Evolutionary conservation across 768 basidiomycete species (phyloP), one percentile per base, ranked within the genome.

Genomic region (Phallus indusiatus): DNA sequence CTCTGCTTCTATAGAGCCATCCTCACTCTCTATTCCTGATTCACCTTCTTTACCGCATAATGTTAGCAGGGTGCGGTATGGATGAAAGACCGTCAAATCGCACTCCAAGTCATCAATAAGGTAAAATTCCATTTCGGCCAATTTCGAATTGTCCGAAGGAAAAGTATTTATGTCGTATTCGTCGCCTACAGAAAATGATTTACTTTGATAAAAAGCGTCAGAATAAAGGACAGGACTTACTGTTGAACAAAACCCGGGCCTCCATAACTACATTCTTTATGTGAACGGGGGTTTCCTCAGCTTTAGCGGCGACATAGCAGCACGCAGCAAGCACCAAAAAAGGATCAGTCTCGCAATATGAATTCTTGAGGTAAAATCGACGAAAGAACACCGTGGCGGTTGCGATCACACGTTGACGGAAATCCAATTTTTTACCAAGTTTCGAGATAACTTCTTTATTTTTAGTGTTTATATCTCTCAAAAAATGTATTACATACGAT

Each of bases 121-220:
- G 73, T 95, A 98, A 74, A 98, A 98, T 69, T 98, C 95, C 94
- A 97, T 97, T 70, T 99, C 96, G 3, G 94, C 96, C 14, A 99
- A 76, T 67, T 92, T 94, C 11, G 87, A 81, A 66, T 94, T 88
- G 68, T 96, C 94, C 0, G 87, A 80, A 0, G 89, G 83, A 67
- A 96, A 95, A n/a, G 79, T 72, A 67, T 88, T 86, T 68, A 88
- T 76, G 5, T 79, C 81, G 66, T 90, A 89, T 18, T 82, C 84
- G 55, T 84, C 82, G 56, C 78, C 81, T 84, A 35, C 9, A 24
- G 28, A 53, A 35, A 18, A 12, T 37, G 20, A 36, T 18, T 47
- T 18, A n/a, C 14, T 47, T 53, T 20, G 17, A 10, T 34, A 24
- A 7, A n/a, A 11, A 59, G 54, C 28, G 17, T 14, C 46, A 54